These are phyloP conservation scores for Corylus americana DNA, from an alignment of 306 rosid genomes.

Conservation along the genomic window DNA sequence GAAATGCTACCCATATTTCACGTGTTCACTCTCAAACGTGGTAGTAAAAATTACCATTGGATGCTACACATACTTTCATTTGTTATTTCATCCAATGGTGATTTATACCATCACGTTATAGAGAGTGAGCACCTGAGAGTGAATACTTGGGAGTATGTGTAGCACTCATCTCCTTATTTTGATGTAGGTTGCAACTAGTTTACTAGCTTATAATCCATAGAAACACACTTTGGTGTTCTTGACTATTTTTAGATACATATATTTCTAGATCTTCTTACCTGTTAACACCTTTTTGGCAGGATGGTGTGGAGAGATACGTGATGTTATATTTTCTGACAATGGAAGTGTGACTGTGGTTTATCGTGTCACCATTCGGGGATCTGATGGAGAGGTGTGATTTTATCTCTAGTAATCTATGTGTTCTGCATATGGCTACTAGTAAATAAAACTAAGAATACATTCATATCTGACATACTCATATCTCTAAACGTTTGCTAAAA, in stretches of 20 bases:
- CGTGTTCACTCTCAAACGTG: too few relatives aligned
- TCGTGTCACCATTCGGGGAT: slow-evolving; percentile 90
- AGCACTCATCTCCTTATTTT: not conserved
- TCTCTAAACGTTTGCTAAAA: not conserved
- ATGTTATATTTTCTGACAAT: slow-evolving; percentile 91
- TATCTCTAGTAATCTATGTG: not conserved
- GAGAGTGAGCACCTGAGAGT: too few relatives aligned
- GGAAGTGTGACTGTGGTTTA: slow-evolving; percentile 91
- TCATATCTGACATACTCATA: not conserved
- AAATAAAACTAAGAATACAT: not conserved
- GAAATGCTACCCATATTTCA: too few relatives aligned
- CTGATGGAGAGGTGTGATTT: slow-evolving; percentile 88
- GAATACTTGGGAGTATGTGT: too few relatives aligned
- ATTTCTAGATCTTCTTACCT: slow-evolving; percentile 9
- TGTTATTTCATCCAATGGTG: too few relatives aligned
- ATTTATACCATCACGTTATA: too few relatives aligned
- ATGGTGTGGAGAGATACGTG: slow-evolving; percentile 99
- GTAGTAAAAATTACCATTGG: too few relatives aligned
- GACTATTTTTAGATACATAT: not conserved
- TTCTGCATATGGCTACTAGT: not conserved
- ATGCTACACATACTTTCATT: too few relatives aligned
- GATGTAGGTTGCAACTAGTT: not conserved
- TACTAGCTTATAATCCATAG: not conserved
- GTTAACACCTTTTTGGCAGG: slow-evolving; percentile 48
- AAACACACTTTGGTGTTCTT: not conserved